Evolutionary conservation across 169 alveolate genomes (phyloP).

Genomic region (Eimeria maxima): DNA sequence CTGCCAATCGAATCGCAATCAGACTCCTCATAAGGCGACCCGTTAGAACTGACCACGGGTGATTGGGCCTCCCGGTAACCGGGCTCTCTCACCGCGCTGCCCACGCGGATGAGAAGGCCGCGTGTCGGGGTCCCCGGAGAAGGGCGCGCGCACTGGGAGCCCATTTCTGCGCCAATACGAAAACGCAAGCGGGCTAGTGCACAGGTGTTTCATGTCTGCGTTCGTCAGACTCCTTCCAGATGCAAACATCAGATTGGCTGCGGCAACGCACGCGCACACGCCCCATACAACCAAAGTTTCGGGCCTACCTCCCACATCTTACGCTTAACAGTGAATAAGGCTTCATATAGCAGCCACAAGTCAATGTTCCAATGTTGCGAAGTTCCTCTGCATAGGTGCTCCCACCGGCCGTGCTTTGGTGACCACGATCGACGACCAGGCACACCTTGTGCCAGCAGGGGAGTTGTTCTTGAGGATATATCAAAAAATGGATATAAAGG

Average conservation of each 20-base stretch:
- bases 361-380: not conserved
- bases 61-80: not conserved
- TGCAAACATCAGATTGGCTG: not conserved
- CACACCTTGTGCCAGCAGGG: not conserved
- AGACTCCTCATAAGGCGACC: not conserved
- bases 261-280: not conserved
- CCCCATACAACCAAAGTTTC: not conserved
- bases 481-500: not conserved
- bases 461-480: not conserved
- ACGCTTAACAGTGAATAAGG: not conserved
- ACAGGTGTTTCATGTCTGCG: not conserved
- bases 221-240: not conserved
- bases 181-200: not conserved
- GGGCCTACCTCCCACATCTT: not conserved
- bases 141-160: slow-evolving; percentile 19
- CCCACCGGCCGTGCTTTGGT: not conserved
- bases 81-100: not conserved
- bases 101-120: not conserved
- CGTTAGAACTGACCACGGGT: not conserved
- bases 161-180: not conserved
- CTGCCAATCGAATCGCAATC: not conserved
- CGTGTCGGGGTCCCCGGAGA: slow-evolving; percentile 6
- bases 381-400: not conserved
- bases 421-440: not conserved
- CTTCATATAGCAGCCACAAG: not conserved